A percentile compares a stretch with the other conserved stretches of the same genome.
These are phyloP conservation scores for Bjerkandera adusta DNA, from an alignment of 1,284 basidiomycete species.

Conservation along the genomic window DNA sequence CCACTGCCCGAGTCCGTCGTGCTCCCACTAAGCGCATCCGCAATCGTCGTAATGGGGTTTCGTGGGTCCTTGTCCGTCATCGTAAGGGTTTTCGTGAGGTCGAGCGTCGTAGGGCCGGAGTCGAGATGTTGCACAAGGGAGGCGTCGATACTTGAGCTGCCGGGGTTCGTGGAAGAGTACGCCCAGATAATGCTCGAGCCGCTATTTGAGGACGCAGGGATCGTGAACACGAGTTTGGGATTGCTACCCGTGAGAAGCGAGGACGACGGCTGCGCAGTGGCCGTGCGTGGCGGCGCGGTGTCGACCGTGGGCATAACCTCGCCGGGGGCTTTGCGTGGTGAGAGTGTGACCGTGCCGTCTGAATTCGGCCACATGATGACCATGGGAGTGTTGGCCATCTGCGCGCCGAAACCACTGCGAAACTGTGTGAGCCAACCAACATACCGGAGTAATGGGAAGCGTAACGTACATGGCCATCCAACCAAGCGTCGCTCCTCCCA, in stretches of 20 bases:
- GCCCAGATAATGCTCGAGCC: conserved; percentile 33
- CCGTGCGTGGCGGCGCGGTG: conserved; percentile 32
- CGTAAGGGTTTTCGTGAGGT: conserved; percentile 24
- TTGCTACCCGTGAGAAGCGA: conserved; percentile 25
- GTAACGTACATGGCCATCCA: conserved; percentile 27
- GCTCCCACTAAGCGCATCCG: not conserved
- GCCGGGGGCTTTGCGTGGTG: conserved; percentile 36
- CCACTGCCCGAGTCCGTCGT: not conserved
- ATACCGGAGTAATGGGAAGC: not conserved
- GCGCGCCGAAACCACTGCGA: conserved; percentile 33
- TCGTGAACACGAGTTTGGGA: conserved; percentile 18
- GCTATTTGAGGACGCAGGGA: conserved; percentile 6
- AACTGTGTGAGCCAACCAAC: conserved; percentile 3
- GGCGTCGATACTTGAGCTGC: conserved; percentile 24
- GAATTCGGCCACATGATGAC: conserved; percentile 46
- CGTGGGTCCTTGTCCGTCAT: conserved; percentile 15
- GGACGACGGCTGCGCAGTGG: conserved; percentile 25
- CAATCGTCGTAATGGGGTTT: conserved; percentile 14
- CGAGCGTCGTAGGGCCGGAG: conserved; percentile 28
- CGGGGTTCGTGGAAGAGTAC: conserved; percentile 33
- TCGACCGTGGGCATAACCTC: conserved; percentile 37
- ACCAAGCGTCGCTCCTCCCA: conserved; percentile 16
- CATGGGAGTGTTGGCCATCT: conserved; percentile 39
- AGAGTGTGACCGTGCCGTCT: conserved; percentile 40
- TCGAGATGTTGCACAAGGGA: conserved; percentile 33